Conservation (phyloP, 1,139 yeast genomes). For the Sugiyamaella neomexicana region DNA sequence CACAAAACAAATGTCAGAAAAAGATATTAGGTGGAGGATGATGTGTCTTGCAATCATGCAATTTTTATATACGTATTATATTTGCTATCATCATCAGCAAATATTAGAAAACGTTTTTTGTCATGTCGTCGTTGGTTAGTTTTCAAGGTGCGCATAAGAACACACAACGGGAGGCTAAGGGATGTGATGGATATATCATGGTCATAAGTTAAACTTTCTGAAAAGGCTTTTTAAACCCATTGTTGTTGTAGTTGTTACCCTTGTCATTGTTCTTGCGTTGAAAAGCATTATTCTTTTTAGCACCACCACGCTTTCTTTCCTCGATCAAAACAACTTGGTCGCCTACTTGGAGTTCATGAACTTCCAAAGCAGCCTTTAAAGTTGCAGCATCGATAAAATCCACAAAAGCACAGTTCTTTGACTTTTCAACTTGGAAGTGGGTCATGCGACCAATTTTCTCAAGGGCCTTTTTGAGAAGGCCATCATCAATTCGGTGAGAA, state of each 20-base stretch:
- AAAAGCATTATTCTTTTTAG: conserved; percentile 8
- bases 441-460: conserved; percentile 39
- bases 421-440: conserved; percentile 41
- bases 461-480: conserved; percentile 36
- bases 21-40: not conserved
- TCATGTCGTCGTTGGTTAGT: conserved; percentile 12
- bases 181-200: no score
- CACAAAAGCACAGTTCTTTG: conserved; percentile 42
- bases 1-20: not conserved
- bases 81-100: not conserved
- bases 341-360: conserved; percentile 38
- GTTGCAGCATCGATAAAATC: conserved; percentile 41
- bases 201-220: conserved; percentile 9
- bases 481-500: conserved; percentile 35
- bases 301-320: conserved; percentile 38
- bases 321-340: conserved; percentile 36
- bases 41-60: not conserved
- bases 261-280: conserved; percentile 10
- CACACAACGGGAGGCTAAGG: not conserved
- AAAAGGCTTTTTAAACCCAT: conserved; percentile 10
- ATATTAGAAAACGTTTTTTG: not conserved
- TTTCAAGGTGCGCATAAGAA: not conserved
- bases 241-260: conserved; percentile 1
- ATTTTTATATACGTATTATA: conserved; percentile 1
- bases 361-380: conserved; percentile 38